A percentile compares a stretch with the other conserved stretches of the same genome.
Conservation (phyloP, 345 rosid species). For the Atalantia buxifolia region DNA sequence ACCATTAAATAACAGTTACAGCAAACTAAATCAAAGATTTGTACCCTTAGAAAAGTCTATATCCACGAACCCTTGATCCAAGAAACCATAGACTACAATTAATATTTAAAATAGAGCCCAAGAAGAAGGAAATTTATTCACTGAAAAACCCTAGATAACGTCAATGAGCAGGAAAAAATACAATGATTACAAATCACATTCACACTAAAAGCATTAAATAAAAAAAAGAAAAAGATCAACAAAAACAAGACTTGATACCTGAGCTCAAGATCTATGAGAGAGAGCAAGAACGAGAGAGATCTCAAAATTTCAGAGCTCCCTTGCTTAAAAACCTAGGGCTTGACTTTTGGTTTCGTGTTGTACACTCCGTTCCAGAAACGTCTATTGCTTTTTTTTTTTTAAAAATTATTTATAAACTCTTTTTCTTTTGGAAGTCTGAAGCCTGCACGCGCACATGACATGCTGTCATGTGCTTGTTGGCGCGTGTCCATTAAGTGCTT, state of each 20-base stretch:
- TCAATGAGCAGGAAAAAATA: not conserved
- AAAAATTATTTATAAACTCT: too few species aligned
- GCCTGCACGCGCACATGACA: too few species aligned
- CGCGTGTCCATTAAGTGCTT: too few species aligned
- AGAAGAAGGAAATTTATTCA: not conserved
- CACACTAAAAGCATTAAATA: not conserved
- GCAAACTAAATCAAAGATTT: not conserved
- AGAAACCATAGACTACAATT: not conserved
- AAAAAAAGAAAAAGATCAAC: not conserved
- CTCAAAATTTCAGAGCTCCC: not conserved
- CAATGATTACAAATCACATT: not conserved
- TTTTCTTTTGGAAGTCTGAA: not conserved
- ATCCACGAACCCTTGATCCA: not conserved
- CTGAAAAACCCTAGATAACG: too few species aligned
- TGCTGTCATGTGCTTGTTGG: too few species aligned
- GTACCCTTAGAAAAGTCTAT: not conserved
- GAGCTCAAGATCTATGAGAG: not conserved
- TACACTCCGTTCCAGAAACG: not conserved
- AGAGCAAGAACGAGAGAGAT: not conserved
- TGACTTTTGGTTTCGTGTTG: not conserved
- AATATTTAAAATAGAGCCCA: not conserved
- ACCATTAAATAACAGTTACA: not conserved
- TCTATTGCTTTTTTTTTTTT: not conserved
- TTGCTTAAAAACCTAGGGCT: conserved; percentile 14
- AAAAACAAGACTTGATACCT: conserved; percentile 1